A percentile compares a stretch with the other conserved stretches of the same genome.
phyloP scores from a whole-genome alignment of 2,329 filamentous ascomycete species.

The Dothistroma septosporum region DNA sequence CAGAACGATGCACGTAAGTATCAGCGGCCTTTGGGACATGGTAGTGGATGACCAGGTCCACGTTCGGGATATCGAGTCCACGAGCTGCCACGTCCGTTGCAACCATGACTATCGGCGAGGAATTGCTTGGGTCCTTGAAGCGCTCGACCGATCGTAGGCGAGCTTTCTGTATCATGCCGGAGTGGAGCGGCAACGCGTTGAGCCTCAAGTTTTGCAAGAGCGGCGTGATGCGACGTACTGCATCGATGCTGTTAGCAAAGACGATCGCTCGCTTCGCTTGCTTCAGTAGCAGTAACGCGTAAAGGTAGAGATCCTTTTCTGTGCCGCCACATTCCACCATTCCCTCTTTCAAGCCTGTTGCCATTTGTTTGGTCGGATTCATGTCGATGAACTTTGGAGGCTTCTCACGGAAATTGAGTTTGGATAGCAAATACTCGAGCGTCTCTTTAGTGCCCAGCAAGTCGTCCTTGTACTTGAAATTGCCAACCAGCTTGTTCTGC shows the following conservation, averaged over 20 bases:
- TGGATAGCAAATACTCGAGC: slow-evolving; percentile 84
- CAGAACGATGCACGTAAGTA: slow-evolving; percentile 91
- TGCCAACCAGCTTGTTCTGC: slow-evolving; percentile 84
- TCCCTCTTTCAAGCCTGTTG: slow-evolving; percentile 77
- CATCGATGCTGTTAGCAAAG: slow-evolving; percentile 93
- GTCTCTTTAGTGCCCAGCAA: slow-evolving; percentile 60
- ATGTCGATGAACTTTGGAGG: slow-evolving; percentile 88
- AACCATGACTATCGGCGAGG: slow-evolving; percentile 60
- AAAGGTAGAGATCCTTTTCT: slow-evolving; percentile 96
- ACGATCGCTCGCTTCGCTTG: slow-evolving; percentile 76
- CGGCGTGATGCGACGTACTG: slow-evolving; percentile 79
- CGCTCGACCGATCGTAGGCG: slow-evolving; percentile 88
- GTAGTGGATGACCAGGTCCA: slow-evolving; percentile 90
- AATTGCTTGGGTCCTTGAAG: slow-evolving; percentile 63
- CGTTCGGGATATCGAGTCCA: slow-evolving; percentile 85
- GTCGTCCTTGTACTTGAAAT: slow-evolving; percentile 58
- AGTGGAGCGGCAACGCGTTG: slow-evolving; percentile 75
- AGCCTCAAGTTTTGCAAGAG: slow-evolving; percentile 79
- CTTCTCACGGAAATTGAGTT: slow-evolving; percentile 79
- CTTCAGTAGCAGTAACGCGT: slow-evolving; percentile 78
- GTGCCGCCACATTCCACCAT: slow-evolving; percentile 87
- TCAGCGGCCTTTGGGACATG: slow-evolving; percentile 89
- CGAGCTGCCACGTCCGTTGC: slow-evolving; percentile 92
- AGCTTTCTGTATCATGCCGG: slow-evolving; percentile 92
- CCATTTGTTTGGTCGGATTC: slow-evolving; percentile 87